Evolutionary conservation across 2,329 filamentous ascomycete species (phyloP).

Genomic region (Sporothrix pallida): DNA sequence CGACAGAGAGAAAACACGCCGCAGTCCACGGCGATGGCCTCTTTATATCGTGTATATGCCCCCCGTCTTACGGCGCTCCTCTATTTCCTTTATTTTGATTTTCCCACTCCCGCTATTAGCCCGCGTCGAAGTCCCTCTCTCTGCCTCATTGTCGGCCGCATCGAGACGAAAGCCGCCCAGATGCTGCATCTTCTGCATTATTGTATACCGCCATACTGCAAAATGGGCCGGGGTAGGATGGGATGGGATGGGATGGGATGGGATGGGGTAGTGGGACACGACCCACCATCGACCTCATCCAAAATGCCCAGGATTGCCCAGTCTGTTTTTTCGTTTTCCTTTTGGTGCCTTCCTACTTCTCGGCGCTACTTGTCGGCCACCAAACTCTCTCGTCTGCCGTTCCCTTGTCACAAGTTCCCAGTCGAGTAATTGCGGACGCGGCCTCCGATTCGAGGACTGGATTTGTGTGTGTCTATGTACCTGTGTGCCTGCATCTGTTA

Average conservation of each 20-base stretch:
- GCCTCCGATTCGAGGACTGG: slow-evolving; percentile 17
- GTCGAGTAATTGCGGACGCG: slow-evolving; percentile 18
- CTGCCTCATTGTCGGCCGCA: slow-evolving; percentile 25
- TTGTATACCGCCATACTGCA: neutral
- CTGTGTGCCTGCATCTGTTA: too few relatives aligned
- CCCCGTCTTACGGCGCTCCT: neutral
- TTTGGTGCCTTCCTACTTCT: neutral
- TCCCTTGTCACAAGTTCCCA: slow-evolving; percentile 16
- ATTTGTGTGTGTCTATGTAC: neutral
- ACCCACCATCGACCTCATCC: slow-evolving; percentile 14
- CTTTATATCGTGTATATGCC: slow-evolving; percentile 9
- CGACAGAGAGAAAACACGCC: neutral
- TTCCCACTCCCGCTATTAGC: neutral
- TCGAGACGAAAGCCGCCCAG: neutral
- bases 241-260: neutral
- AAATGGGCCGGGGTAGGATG: neutral
- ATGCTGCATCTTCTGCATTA: neutral
- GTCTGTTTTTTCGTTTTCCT: neutral
- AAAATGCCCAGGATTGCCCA: slow-evolving; percentile 5
- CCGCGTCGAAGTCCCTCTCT: neutral
- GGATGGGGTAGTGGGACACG: neutral
- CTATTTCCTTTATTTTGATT: neutral
- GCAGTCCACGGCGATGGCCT: neutral
- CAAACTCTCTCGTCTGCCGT: neutral
- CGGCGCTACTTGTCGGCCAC: neutral